Percentiles rank a stretch among this genome's conserved stretches.
phyloP scores from a whole-genome alignment of 1,284 basidiomycete species.

The Papiliotrema flavescens region DNA sequence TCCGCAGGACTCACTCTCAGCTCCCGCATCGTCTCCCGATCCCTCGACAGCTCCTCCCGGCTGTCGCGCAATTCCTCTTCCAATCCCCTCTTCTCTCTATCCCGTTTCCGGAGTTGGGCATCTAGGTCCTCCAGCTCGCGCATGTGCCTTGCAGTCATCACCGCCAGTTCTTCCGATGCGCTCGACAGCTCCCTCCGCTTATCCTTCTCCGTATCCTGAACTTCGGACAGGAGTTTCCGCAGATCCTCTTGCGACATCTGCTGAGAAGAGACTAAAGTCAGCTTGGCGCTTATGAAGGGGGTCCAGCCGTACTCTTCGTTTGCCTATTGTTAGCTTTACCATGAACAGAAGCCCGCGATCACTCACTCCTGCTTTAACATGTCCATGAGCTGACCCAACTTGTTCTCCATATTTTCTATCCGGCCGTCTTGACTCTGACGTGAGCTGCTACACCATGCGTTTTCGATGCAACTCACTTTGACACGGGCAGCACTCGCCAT shows the following conservation, averaged over 20 bases:
- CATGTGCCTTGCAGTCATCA: constrained; percentile 31
- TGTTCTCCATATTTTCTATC: constrained; percentile 38
- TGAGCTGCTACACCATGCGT: not conserved
- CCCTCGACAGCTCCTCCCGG: constrained; percentile 33
- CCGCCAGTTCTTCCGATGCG: constrained; percentile 41
- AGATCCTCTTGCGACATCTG: constrained; percentile 37
- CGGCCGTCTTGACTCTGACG: constrained; percentile 3
- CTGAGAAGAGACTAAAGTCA: constrained; percentile 9
- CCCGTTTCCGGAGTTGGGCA: constrained; percentile 36
- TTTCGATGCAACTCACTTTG: constrained; percentile 15
- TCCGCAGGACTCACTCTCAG: constrained; percentile 32
- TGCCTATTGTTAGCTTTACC: constrained; percentile 13
- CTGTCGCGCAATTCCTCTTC: constrained; percentile 42
- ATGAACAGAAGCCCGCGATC: not conserved
- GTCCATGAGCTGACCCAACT: constrained; percentile 33
- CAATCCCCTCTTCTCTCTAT: constrained; percentile 41
- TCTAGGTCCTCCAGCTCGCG: constrained; percentile 46
- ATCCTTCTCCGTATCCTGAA: constrained; percentile 39
- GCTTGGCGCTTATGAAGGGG: not conserved
- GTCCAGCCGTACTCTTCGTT: constrained; percentile 23
- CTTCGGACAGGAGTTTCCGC: constrained; percentile 29
- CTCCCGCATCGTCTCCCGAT: constrained; percentile 38
- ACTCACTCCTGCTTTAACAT: constrained; percentile 25
- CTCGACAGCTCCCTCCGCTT: constrained; percentile 38
- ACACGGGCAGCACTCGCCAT: constrained; percentile 31